These are phyloP conservation scores for Colletotrichum noveboracense DNA, from an alignment of 2,329 filamentous ascomycete species.

Conservation along the genomic window DNA sequence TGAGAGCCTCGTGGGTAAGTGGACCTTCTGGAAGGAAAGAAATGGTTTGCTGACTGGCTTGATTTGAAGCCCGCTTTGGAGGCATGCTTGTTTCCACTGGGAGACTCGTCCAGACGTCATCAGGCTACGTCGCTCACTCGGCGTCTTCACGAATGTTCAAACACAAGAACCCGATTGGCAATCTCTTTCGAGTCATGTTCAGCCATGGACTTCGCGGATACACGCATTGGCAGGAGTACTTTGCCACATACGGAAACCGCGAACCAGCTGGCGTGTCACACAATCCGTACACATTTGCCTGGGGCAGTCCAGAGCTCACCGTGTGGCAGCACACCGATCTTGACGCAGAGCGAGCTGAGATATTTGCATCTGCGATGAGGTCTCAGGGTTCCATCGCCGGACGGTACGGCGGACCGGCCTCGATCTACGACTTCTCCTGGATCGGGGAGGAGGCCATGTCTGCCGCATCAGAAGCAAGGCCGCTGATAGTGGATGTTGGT, in stretches of 20 bases:
- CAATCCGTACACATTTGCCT: slow-evolving; percentile 2
- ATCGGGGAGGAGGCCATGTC: slow-evolving; percentile 11
- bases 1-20: slow-evolving; percentile 26
- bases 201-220: slow-evolving; percentile 4
- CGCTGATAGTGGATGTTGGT: slow-evolving; percentile 36
- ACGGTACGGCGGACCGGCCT: not conserved
- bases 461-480: not conserved
- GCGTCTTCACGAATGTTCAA: slow-evolving; percentile 4
- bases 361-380: not conserved
- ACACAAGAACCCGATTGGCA: not conserved
- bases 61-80: not conserved
- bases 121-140: not conserved
- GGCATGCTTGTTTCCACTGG: not conserved
- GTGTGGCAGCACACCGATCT: not conserved
- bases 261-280: not conserved
- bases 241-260: not conserved
- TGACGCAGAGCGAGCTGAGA: not conserved
- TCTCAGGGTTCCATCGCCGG: not conserved
- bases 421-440: slow-evolving; percentile 35
- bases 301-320: not conserved
- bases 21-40: not conserved
- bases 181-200: slow-evolving; percentile 12
- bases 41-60: not conserved
- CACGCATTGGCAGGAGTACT: slow-evolving; percentile 15
- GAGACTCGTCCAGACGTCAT: not conserved